Base-by-base conservation (phyloP, 2,329 filamentous ascomycete species). In the Xylaria sp. region DNA sequence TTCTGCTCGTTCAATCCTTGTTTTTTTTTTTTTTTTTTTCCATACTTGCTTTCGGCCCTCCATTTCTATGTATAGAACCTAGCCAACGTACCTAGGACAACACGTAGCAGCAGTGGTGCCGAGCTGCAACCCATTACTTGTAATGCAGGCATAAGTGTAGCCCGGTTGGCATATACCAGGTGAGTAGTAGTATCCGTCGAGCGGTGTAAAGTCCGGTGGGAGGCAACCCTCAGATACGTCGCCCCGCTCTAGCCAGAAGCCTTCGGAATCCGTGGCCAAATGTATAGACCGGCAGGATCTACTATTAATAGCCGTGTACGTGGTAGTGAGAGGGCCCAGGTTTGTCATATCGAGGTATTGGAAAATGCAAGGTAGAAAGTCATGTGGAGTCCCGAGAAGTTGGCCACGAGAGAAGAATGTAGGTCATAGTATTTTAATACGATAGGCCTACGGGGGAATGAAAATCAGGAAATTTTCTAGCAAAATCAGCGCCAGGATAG, bases 81-180 rank as follows among this genome's bases (percentile, higher is more conserved):
- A 21, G 6, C 21, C 27, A 6, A 37, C 51, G 29, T 35, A 54
- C 51, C 51, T 54, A 21, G 51, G 51, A 54, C 51, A 54, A 54
- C 51, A 54, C 8, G 51, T 54, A 54, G 51, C 51, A 23, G 51
- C 27, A 21, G 18, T 54, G 18, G 9, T 32, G 27, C 50, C 37
- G 18, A 21, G 9, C 1, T 21, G 32, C 18, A 18, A 35, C 47
- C 21, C n/a, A 32, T 32, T 71, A 5, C 66, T 65, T 21, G 63
- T n/a, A 4, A 35, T 71, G 10, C 73, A 74, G 16, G 73, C 75
- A 50, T 66, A 66, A 16, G 23, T 55, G 48, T 66, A 66, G 3
- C 63, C 63, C 44, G 21, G 16, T 27, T 60, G 54, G 10, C 60
- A 59, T 35, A 68, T 32, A 21, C 65, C 60, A 29, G 66, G 47